Conservation (phyloP, 202 grass and related monocot species). For the Zizania palustris region DNA sequence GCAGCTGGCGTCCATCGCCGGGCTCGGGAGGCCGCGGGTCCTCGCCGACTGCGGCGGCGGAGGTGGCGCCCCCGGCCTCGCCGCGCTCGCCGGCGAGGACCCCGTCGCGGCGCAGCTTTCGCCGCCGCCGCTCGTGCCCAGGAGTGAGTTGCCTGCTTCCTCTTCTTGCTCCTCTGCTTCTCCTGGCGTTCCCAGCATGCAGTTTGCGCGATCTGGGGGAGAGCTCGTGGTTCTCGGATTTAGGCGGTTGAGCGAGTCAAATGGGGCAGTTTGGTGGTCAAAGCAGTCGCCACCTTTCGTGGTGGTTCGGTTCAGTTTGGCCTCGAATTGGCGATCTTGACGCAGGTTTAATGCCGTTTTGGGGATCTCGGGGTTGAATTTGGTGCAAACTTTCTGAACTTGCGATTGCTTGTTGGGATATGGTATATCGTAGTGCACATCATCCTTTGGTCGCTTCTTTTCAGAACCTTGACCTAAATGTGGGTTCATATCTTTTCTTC, state of each 20-base stretch:
- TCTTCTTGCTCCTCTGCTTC: background rate
- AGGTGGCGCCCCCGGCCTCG: constrained; percentile 32
- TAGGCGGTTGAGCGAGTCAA: constrained; percentile 19
- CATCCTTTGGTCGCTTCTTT: background rate
- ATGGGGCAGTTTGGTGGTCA: constrained; percentile 41
- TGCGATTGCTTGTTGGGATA: background rate
- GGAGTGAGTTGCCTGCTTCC: constrained; percentile 52
- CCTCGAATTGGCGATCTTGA: constrained; percentile 16
- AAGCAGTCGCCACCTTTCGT: background rate
- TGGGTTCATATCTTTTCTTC: constrained; percentile 2
- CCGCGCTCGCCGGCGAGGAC: constrained; percentile 64
- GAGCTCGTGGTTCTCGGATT: constrained; percentile 25
- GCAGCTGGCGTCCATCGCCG: constrained; percentile 65
- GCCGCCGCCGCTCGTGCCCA: constrained; percentile 64
- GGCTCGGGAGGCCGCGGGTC: constrained; percentile 59
- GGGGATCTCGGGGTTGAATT: constrained; percentile 25
- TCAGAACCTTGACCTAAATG: constrained; percentile 28
- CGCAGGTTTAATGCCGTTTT: background rate
- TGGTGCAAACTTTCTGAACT: constrained; percentile 30
- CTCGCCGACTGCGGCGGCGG: constrained; percentile 37
- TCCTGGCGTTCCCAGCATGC: background rate
- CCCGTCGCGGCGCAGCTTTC: constrained; percentile 41
- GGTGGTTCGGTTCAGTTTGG: constrained; percentile 14
- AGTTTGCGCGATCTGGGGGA: constrained; percentile 34
- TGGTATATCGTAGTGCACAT: background rate